These are phyloP conservation scores for Westerdykella ornata DNA, from an alignment of 2,329 filamentous ascomycete genomes.

Conservation along the genomic window DNA sequence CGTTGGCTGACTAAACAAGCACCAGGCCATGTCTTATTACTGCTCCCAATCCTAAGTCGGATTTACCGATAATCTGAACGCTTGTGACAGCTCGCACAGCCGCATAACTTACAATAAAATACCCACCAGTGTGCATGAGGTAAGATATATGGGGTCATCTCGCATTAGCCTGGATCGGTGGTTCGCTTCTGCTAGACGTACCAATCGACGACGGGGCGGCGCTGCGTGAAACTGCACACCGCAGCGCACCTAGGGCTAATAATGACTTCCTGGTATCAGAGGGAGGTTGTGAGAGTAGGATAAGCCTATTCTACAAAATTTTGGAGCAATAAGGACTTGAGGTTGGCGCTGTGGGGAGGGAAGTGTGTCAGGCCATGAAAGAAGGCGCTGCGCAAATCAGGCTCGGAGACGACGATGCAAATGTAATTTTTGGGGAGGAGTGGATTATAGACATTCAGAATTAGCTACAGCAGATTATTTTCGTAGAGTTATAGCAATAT, in stretches of 20 bases:
- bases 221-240: neutral
- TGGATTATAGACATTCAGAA: neutral
- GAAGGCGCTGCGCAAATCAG: neutral
- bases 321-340: neutral
- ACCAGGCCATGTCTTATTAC: neutral
- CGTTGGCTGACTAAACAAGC: conserved; percentile 1
- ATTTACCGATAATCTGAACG: conserved; percentile 1
- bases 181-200: too few species aligned
- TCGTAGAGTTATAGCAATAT: neutral
- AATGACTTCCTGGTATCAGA: too few species aligned
- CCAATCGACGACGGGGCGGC: too few species aligned
- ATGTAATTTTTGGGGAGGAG: too few species aligned
- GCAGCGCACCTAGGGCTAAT: neutral
- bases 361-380: conserved; percentile 1
- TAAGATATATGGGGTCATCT: too few species aligned
- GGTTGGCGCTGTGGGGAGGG: neutral
- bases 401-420: conserved; percentile 1
- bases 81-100: neutral
- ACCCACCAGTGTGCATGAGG: too few species aligned
- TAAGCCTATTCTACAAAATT: neutral
- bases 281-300: neutral
- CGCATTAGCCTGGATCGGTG: too few species aligned
- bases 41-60: conserved; percentile 2
- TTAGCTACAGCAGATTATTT: conserved; percentile 1
- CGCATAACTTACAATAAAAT: too few species aligned